These are phyloP conservation scores for Erysiphe pulchra DNA, from an alignment of 2,329 filamentous ascomycete genomes.

Conservation along the genomic window DNA sequence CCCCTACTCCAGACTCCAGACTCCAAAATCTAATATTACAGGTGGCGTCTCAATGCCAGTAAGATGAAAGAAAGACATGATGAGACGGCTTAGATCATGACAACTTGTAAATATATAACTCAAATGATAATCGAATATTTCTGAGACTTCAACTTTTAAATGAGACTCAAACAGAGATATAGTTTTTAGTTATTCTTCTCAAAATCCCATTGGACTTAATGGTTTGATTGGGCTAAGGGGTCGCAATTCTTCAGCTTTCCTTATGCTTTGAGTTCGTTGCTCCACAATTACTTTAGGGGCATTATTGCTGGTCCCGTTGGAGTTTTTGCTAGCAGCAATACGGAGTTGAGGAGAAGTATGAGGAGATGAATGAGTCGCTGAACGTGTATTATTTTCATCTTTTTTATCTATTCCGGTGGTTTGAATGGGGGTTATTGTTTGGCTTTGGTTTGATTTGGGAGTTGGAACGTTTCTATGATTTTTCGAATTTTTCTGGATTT, in stretches of 20 bases:
- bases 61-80: no score
- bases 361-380: not conserved
- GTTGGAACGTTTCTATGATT: not conserved
- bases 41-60: no score
- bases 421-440: not conserved
- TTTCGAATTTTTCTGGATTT: not conserved
- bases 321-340: not conserved
- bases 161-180: no score
- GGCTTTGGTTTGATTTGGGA: not conserved
- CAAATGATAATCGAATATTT: no score
- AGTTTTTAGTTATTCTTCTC: not conserved
- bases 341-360: slow-evolving; percentile 1
- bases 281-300: not conserved
- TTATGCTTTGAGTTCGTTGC: no score
- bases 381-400: not conserved
- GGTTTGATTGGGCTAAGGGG: slow-evolving; percentile 41
- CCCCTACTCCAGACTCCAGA: no score
- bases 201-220: slow-evolving; percentile 33
- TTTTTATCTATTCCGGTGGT: not conserved
- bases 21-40: no score
- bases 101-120: no score
- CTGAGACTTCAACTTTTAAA: no score
- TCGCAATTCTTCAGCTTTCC: slow-evolving; percentile 7
- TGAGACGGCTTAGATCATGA: no score
- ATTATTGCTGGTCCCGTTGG: not conserved